These are phyloP conservation scores for Dittrichia graveolens DNA, from an alignment of 129 eudicot species.

Conservation along the genomic window DNA sequence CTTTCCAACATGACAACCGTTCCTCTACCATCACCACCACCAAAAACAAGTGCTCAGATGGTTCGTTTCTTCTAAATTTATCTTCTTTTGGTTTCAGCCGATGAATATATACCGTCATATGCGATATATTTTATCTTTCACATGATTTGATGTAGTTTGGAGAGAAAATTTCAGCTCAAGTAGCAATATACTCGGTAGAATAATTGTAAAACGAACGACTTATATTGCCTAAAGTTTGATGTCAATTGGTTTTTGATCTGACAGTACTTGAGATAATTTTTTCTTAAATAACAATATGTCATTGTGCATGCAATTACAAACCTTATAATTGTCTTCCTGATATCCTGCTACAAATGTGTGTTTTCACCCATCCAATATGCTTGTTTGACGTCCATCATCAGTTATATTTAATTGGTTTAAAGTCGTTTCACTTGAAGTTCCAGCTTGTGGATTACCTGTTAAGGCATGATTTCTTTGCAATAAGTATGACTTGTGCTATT, in stretches of 20 bases:
- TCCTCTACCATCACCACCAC: constrained; percentile 34
- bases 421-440: constrained; percentile 2
- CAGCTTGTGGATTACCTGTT: neutral
- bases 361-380: neutral
- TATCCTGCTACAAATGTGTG: neutral
- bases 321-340: neutral
- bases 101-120: neutral
- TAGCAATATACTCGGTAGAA: neutral
- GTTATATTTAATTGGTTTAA: constrained; percentile 5
- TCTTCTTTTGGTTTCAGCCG: neutral
- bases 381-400: neutral
- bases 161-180: neutral
- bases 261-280: neutral
- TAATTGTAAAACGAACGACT: neutral
- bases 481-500: neutral
- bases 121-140: neutral
- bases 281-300: constrained; percentile 8
- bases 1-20: constrained; percentile 38
- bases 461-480: neutral
- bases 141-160: constrained; percentile 9
- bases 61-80: constrained; percentile 31
- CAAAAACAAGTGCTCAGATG: constrained; percentile 57
- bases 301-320: neutral
- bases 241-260: neutral
- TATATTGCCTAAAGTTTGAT: neutral